A percentile compares a stretch with the other conserved stretches of the same genome.
These are phyloP conservation scores for Candida multigemmis DNA, from an alignment of 805 yeast genomes.

Conservation along the genomic window DNA sequence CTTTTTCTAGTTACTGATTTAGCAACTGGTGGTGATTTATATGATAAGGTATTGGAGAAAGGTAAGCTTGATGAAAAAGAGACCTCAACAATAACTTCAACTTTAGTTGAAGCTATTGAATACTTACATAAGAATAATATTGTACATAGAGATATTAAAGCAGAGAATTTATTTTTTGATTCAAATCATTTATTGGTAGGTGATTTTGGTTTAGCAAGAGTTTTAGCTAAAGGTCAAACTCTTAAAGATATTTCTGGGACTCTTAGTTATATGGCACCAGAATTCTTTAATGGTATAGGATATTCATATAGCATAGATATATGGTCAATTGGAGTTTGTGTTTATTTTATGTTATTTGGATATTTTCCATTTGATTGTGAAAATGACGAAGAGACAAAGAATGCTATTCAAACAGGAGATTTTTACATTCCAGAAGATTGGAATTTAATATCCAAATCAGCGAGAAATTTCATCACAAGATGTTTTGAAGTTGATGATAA, in stretches of 20 bases:
- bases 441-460: slow-evolving; percentile 40
- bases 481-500: slow-evolving; percentile 43
- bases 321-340: slow-evolving; percentile 71
- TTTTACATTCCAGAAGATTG: slow-evolving; percentile 57
- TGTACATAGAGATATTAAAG: slow-evolving; percentile 66
- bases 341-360: slow-evolving; percentile 64
- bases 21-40: slow-evolving; percentile 62
- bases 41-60: slow-evolving; percentile 43
- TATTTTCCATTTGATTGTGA: slow-evolving; percentile 76
- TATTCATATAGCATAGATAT: slow-evolving; percentile 57
- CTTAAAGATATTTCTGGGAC: slow-evolving; percentile 55
- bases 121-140: slow-evolving; percentile 52
- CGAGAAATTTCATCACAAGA: slow-evolving; percentile 46
- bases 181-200: slow-evolving; percentile 35
- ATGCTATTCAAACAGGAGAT: slow-evolving; percentile 53
- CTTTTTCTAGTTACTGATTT: slow-evolving; percentile 55
- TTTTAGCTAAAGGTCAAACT: slow-evolving; percentile 22
- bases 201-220: slow-evolving; percentile 58
- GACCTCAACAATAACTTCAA: slow-evolving; percentile 39
- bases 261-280: slow-evolving; percentile 71
- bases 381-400: slow-evolving; percentile 55
- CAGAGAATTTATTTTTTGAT: slow-evolving; percentile 56
- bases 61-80: slow-evolving; percentile 38
- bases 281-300: slow-evolving; percentile 42
- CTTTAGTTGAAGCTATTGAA: slow-evolving; percentile 44